phyloP scores from a whole-genome alignment of 2,329 filamentous ascomycete species.

The Sporothrix pallida region DNA sequence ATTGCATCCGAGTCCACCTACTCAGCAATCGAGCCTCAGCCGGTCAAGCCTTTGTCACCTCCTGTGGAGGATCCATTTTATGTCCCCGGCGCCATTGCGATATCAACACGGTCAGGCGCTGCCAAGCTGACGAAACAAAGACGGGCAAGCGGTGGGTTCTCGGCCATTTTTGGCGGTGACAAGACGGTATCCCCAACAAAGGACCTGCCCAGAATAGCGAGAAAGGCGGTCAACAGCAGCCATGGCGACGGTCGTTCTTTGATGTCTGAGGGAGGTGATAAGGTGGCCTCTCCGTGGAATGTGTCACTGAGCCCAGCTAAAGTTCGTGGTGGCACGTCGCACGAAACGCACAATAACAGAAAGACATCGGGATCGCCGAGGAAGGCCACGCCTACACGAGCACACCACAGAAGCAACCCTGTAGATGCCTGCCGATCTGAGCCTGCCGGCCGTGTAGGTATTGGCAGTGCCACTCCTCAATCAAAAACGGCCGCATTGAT shows the following conservation, averaged over 20 bases:
- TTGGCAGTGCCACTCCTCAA: conserved; percentile 26
- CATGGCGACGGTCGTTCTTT: background rate
- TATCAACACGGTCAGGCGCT: background rate
- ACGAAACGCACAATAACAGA: background rate
- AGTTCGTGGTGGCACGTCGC: background rate
- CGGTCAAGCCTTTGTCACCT: conserved; percentile 28
- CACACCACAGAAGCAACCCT: background rate
- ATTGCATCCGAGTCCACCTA: conserved; percentile 30
- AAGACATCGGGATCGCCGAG: background rate
- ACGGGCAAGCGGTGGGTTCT: conserved; percentile 29
- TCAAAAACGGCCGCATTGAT: conserved; percentile 36
- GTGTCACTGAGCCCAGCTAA: conserved; percentile 26
- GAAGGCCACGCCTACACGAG: conserved; percentile 5
- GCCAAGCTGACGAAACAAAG: conserved; percentile 33
- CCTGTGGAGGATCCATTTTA: conserved; percentile 29
- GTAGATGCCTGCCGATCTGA: conserved; percentile 10
- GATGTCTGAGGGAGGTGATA: conserved; percentile 2
- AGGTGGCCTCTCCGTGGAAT: conserved; percentile 10
- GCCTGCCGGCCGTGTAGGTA: conserved; percentile 23
- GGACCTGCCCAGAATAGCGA: conserved; percentile 22
- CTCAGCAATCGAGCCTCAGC: conserved; percentile 28
- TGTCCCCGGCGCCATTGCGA: background rate
- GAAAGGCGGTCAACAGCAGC: conserved; percentile 27
- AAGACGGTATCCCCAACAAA: conserved; percentile 23
- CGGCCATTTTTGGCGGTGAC: conserved; percentile 30